These are phyloP conservation scores for Tolypocladium endophyticum DNA, from an alignment of 2,329 filamentous ascomycete species.

Conservation along the genomic window DNA sequence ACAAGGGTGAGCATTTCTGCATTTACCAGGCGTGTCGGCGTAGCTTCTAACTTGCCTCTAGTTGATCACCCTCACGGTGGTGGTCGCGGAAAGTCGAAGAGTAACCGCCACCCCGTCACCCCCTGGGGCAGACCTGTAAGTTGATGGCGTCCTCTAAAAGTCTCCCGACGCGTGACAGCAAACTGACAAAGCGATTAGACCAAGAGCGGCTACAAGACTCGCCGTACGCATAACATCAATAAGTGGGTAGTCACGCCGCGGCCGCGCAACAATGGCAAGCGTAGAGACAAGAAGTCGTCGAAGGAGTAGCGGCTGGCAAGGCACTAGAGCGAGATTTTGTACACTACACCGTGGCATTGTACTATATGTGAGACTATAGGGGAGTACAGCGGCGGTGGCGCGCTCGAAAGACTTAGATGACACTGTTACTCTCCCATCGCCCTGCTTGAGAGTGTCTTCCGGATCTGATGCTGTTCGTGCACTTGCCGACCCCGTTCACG, in stretches of 20 bases:
- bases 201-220: slow-evolving; percentile 87
- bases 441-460: neutral
- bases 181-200: slow-evolving; percentile 31
- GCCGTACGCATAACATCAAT: slow-evolving; percentile 80
- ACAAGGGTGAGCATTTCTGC: slow-evolving; percentile 54
- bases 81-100: slow-evolving; percentile 98
- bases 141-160: slow-evolving; percentile 11
- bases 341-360: slow-evolving; percentile 19
- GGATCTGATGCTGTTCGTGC: neutral
- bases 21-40: no score
- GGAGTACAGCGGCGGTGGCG: neutral
- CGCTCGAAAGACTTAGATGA: neutral
- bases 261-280: slow-evolving; percentile 83
- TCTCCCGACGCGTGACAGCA: neutral
- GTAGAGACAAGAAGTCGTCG: slow-evolving; percentile 51
- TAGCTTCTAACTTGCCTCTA: slow-evolving; percentile 14
- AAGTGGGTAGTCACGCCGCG: slow-evolving; percentile 80
- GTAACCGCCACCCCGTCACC: slow-evolving; percentile 88
- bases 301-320: slow-evolving; percentile 10
- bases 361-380: slow-evolving; percentile 18
- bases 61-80: slow-evolving; percentile 97
- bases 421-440: neutral
- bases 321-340: slow-evolving; percentile 7
- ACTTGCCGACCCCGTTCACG: neutral
- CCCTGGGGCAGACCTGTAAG: slow-evolving; percentile 93